phyloP scores from a whole-genome alignment of 192 early-diverging fungal species.

The Rhizoclosmatium globosum region DNA sequence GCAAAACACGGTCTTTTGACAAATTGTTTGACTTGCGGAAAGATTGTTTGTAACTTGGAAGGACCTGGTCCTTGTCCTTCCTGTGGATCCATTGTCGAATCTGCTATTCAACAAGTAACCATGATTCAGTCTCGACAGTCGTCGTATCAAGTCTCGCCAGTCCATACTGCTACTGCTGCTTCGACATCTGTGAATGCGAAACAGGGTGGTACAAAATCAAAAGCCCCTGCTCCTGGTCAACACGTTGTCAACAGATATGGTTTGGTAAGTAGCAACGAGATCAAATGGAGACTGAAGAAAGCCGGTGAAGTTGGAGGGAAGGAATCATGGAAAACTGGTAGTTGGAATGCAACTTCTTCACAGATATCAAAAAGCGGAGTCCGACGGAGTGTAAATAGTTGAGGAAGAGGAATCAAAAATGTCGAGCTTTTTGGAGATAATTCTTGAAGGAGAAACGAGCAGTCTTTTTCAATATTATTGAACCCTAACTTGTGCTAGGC shows the following conservation, averaged over 20 bases:
- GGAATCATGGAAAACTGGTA: no score
- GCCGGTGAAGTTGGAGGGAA: no score
- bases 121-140: conserved; percentile 37
- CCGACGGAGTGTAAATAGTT: no score
- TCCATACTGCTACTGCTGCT: neutral
- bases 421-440: no score
- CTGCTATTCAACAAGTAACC: conserved; percentile 46
- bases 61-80: conserved; percentile 54
- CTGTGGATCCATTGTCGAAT: conserved; percentile 51
- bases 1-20: conserved; percentile 53
- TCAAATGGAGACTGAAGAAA: no score
- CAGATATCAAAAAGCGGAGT: no score
- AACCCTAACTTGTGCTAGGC: neutral
- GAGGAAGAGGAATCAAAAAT: no score
- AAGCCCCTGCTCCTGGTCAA: neutral
- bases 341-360: no score
- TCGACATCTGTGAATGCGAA: neutral
- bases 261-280: no score
- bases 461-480: no score
- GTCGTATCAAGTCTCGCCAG: neutral
- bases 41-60: conserved; percentile 56
- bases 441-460: no score
- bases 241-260: conserved; percentile 42
- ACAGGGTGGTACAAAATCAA: no score
- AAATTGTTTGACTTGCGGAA: conserved; percentile 59